These are phyloP conservation scores for Nematodospora valgi DNA, from an alignment of 805 yeast genomes.

Conservation along the genomic window DNA sequence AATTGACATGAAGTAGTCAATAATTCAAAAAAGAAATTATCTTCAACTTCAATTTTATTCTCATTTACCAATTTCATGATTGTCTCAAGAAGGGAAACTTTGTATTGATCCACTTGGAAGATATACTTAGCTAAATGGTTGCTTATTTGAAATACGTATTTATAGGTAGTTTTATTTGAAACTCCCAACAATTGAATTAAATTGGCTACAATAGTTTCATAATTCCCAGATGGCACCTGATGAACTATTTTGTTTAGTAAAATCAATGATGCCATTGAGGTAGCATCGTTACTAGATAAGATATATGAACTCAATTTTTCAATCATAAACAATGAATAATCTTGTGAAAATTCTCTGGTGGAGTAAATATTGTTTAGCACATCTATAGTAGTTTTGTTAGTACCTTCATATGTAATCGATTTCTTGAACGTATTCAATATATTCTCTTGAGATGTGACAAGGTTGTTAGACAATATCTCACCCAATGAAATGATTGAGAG, in stretches of 20 bases:
- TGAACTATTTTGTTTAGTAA: conserved; percentile 13
- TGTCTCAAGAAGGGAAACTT: conserved; percentile 5
- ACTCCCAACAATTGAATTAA: conserved; percentile 8
- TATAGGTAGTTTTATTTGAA: conserved; percentile 6
- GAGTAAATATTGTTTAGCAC: conserved; percentile 16
- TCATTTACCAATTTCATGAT: conserved; percentile 9
- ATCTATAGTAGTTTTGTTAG: conserved; percentile 24
- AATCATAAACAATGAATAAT: conserved; percentile 15
- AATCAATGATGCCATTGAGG: conserved; percentile 19
- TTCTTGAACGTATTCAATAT: conserved; percentile 17
- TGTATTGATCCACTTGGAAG: conserved; percentile 3
- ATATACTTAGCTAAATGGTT: conserved; percentile 3
- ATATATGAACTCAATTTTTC: conserved; percentile 17
- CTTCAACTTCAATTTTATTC: conserved; percentile 9
- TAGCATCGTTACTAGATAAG: conserved; percentile 25
- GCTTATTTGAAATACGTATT: conserved; percentile 7
- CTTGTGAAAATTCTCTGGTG: conserved; percentile 3
- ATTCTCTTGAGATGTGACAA: conserved; percentile 8
- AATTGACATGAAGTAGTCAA: conserved; percentile 5
- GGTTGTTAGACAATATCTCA: conserved; percentile 13
- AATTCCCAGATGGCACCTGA: conserved; percentile 1
- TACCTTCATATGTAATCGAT: conserved; percentile 23
- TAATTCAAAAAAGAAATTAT: conserved; percentile 9
- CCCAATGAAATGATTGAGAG: conserved; percentile 22
- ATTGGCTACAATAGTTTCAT: conserved; percentile 2